A percentile compares a stretch with the other conserved stretches of the same genome.
Evolutionary conservation across 192 early-diverging fungal genomes (phyloP).

Genomic region (Entophlyctis luteolus): DNA sequence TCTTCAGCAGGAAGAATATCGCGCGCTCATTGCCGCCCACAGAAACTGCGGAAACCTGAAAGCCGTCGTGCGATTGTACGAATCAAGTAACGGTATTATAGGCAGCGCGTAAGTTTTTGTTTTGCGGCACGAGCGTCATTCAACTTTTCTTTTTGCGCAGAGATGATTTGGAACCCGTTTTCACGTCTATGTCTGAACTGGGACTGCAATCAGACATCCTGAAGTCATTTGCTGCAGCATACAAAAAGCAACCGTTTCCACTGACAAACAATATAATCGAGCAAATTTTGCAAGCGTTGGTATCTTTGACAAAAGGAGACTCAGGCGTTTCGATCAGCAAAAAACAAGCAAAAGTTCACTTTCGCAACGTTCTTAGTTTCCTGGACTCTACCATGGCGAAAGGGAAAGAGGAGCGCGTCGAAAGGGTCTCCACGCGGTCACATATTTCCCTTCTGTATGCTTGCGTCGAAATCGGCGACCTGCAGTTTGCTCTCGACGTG

Average conservation of each 20-base stretch:
- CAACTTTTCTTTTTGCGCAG: background rate
- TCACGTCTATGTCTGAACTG: background rate
- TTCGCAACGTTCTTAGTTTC: background rate
- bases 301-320: background rate
- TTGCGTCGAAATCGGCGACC: background rate
- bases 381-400: background rate
- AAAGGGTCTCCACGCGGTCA: background rate
- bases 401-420: background rate
- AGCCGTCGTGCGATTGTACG: background rate
- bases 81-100: background rate
- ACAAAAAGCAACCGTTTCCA: background rate
- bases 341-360: background rate
- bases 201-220: background rate
- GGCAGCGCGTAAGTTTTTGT: background rate
- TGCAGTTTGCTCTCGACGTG: no score
- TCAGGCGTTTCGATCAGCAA: background rate
- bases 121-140: background rate
- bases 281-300: background rate
- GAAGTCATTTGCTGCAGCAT: background rate
- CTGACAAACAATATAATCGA: background rate
- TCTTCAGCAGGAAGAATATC: background rate
- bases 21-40: slow-evolving; percentile 1
- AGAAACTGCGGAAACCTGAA: background rate
- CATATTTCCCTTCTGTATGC: background rate
- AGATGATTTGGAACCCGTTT: background rate